Percentiles rank a stretch among this genome's conserved stretches.
phyloP scores from a whole-genome alignment of 2,329 filamentous ascomycete species.

The Clonostachys rosea region DNA sequence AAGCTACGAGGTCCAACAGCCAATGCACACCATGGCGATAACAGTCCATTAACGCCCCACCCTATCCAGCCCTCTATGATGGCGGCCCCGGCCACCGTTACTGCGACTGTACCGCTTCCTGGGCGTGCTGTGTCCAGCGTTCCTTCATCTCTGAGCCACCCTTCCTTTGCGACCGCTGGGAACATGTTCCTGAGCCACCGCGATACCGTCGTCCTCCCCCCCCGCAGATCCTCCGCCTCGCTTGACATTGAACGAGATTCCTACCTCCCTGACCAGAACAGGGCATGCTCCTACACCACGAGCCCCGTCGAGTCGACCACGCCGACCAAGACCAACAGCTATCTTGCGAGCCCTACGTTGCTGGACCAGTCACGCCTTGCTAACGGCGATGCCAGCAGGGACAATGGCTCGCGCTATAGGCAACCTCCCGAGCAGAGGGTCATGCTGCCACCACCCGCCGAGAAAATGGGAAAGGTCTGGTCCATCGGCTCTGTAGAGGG shows the following conservation, averaged over 20 bases:
- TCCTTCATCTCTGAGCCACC: constrained; percentile 22
- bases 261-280: constrained; percentile 8
- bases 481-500: constrained; percentile 52
- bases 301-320: constrained; percentile 17
- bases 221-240: constrained; percentile 21
- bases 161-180: constrained; percentile 23
- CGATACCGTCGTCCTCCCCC: constrained; percentile 19
- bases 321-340: constrained; percentile 9
- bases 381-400: constrained; percentile 13
- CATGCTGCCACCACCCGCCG: constrained; percentile 31
- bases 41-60: constrained; percentile 29
- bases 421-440: constrained; percentile 33
- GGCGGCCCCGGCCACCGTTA: constrained; percentile 24
- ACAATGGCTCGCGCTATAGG: constrained; percentile 16
- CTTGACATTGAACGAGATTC: constrained; percentile 24
- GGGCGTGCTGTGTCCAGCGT: constrained; percentile 19
- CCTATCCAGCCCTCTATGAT: constrained; percentile 19
- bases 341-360: constrained; percentile 2
- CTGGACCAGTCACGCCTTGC: constrained; percentile 8
- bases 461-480: constrained; percentile 62
- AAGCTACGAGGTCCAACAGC: constrained; percentile 11
- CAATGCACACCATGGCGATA: constrained; percentile 20
- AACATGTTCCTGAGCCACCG: constrained; percentile 28
- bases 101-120: constrained; percentile 16
- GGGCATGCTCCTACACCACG: constrained; percentile 7